These are phyloP conservation scores for Erucastrum elatum DNA, from an alignment of 345 rosid species.

Conservation along the genomic window DNA sequence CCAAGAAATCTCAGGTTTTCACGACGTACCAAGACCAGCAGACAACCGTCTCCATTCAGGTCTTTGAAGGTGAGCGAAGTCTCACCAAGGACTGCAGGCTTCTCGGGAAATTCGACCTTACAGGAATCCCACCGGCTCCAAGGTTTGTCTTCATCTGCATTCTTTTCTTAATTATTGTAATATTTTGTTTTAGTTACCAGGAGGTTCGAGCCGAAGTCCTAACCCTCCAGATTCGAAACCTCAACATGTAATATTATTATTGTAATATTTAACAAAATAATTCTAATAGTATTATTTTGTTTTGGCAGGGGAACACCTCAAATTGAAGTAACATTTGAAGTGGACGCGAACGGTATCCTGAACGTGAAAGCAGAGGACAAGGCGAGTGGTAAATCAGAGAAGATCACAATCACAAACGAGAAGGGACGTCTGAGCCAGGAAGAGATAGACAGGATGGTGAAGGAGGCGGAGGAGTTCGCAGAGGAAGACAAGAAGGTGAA, in stretches of 20 bases:
- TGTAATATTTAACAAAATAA: too few species aligned
- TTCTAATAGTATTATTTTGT: too few species aligned
- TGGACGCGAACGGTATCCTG: constrained; percentile 43
- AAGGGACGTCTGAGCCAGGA: constrained; percentile 37
- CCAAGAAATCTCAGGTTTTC: constrained; percentile 42
- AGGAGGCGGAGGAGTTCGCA: constrained; percentile 42
- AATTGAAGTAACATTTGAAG: constrained; percentile 44
- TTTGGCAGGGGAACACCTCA: constrained; percentile 37
- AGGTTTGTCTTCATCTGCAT: constrained; percentile 12
- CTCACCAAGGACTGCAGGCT: constrained; percentile 44
- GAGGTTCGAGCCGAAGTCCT: too few species aligned
- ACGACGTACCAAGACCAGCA: constrained; percentile 43
- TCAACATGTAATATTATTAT: too few species aligned
- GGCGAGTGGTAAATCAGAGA: constrained; percentile 41
- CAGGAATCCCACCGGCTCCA: constrained; percentile 45
- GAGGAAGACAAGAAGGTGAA: constrained; percentile 44
- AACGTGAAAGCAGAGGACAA: constrained; percentile 46
- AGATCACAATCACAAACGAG: constrained; percentile 37
- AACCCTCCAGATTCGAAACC: too few species aligned
- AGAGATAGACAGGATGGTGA: constrained; percentile 40
- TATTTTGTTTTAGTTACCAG: too few species aligned
- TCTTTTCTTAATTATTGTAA: not conserved
- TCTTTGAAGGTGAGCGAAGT: constrained; percentile 48
- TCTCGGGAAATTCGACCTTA: constrained; percentile 43
- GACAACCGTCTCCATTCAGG: constrained; percentile 41